Percentiles rank a stretch among this genome's conserved stretches.
These are phyloP conservation scores for Kuraishia floccosa DNA, from an alignment of 805 yeast species.

Conservation along the genomic window DNA sequence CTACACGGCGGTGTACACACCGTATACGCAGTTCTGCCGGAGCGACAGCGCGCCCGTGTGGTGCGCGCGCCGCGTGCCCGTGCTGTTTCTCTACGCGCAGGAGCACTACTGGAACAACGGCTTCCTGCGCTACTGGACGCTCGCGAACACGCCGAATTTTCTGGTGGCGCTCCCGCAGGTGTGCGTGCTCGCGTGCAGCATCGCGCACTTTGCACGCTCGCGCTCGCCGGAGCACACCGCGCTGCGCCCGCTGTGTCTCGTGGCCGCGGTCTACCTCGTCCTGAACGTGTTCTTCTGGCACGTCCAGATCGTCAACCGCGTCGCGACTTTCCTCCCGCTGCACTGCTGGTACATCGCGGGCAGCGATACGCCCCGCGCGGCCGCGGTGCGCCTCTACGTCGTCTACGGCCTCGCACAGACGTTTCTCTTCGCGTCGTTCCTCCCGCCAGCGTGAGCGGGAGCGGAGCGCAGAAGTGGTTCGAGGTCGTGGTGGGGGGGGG, in stretches of 20 bases:
- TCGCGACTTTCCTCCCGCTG: conserved; percentile 68
- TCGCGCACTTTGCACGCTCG: conserved; percentile 18
- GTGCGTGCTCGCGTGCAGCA: conserved; percentile 27
- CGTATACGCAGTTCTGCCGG: conserved; percentile 52
- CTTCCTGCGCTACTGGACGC: conserved; percentile 72
- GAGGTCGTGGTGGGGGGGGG: too few species aligned
- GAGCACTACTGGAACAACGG: conserved; percentile 78
- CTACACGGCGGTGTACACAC: conserved; percentile 33
- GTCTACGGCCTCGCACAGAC: conserved; percentile 65
- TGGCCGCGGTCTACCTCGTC: conserved; percentile 31
- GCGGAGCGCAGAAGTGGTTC: too few species aligned
- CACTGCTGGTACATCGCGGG: conserved; percentile 59
- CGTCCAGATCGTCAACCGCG: conserved; percentile 76
- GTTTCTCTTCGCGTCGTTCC: conserved; percentile 63
- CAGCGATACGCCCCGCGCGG: too few species aligned
- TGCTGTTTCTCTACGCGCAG: conserved; percentile 66
- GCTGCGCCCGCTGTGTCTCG: conserved; percentile 25
- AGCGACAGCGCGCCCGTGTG: conserved; percentile 48
- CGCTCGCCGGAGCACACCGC: conserved; percentile 9
- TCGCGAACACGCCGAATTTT: conserved; percentile 75
- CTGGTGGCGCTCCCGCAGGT: conserved; percentile 63
- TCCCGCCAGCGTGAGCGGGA: conserved; percentile 75
- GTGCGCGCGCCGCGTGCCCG: conserved; percentile 52
- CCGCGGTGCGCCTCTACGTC: conserved; percentile 34
- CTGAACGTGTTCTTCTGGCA: conserved; percentile 59